Percentiles rank a stretch among this genome's conserved stretches.
These are phyloP conservation scores for Papilionanthe hybrid DNA, from an alignment of 116 monocot species.

Conservation along the genomic window DNA sequence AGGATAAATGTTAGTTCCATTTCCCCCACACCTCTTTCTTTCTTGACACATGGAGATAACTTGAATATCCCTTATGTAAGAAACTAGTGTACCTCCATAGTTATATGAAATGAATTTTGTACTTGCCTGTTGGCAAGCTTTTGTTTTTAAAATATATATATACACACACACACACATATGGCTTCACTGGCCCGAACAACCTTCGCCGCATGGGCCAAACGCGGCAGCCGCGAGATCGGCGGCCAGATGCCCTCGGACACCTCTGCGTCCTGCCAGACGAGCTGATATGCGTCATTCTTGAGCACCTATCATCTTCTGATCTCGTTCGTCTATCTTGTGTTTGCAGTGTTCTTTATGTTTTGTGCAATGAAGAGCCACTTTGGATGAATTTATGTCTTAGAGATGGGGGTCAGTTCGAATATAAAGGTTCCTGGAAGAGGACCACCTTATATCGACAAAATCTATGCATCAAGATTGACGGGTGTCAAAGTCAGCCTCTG, in stretches of 20 bases:
- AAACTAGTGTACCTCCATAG: too few relatives aligned
- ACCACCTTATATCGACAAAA: constrained; percentile 56
- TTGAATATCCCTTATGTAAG: too few relatives aligned
- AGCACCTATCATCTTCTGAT: constrained; percentile 59
- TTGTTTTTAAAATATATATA: too few relatives aligned
- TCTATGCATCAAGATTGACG: constrained; percentile 20
- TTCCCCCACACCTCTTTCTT: too few relatives aligned
- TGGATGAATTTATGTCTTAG: constrained; percentile 86
- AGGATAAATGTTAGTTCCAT: too few relatives aligned
- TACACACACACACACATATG: too few relatives aligned
- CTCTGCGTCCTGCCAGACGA: constrained; percentile 70
- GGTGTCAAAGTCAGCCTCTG: constrained; percentile 22
- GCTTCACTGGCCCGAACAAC: background rate
- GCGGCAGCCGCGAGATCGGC: constrained; percentile 35
- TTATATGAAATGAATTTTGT: too few relatives aligned
- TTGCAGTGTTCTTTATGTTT: constrained; percentile 89
- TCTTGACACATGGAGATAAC: too few relatives aligned
- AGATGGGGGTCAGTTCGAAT: constrained; percentile 61
- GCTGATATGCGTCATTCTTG: constrained; percentile 68
- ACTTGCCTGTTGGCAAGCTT: too few relatives aligned
- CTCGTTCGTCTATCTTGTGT: constrained; percentile 79
- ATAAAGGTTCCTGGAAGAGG: constrained; percentile 82
- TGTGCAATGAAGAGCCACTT: constrained; percentile 96
- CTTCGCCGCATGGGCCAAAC: constrained; percentile 4
- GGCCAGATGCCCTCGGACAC: constrained; percentile 65